phyloP scores from a whole-genome alignment of 345 rosid genomes.

The Gossypium australe region DNA sequence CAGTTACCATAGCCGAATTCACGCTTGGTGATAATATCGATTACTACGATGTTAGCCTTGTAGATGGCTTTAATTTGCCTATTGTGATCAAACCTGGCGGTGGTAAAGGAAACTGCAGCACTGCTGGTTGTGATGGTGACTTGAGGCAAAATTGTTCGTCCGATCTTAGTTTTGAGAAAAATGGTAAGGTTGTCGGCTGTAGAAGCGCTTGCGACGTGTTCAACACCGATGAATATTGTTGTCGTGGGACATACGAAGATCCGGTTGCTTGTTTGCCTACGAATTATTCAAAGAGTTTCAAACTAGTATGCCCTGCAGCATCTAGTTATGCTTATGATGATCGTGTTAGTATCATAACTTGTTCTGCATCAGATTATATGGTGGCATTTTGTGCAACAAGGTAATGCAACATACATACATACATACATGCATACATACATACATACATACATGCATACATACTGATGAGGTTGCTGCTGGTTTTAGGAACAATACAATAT shows the following conservation, averaged over 20 bases:
- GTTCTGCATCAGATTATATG: slow-evolving; percentile 40
- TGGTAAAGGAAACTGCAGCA: slow-evolving; percentile 48
- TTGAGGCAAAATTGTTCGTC: slow-evolving; percentile 39
- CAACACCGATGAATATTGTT: slow-evolving; percentile 50
- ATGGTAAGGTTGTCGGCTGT: slow-evolving; percentile 47
- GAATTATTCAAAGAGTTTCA: slow-evolving; percentile 52
- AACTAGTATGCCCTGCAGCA: slow-evolving; percentile 56
- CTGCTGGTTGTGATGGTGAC: slow-evolving; percentile 54
- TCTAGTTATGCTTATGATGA: slow-evolving; percentile 54
- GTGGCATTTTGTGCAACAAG: slow-evolving; percentile 38
- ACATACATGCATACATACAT: no score
- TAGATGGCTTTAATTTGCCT: slow-evolving; percentile 60
- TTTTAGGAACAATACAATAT: slow-evolving; percentile 33
- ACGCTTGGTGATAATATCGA: slow-evolving; percentile 37
- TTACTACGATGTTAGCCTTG: slow-evolving; percentile 60
- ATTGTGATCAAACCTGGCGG: slow-evolving; percentile 30
- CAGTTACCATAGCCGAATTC: slow-evolving; percentile 50
- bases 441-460: no score
- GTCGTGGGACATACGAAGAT: slow-evolving; percentile 41
- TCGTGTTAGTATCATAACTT: slow-evolving; percentile 43
- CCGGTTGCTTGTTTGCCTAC: slow-evolving; percentile 36
- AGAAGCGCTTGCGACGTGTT: slow-evolving; percentile 51
- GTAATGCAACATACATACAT: slow-evolving; percentile 15
- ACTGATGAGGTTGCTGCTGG: not conserved
- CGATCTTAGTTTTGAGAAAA: slow-evolving; percentile 28